Evolutionary conservation across 768 basidiomycete genomes (phyloP), one percentile per base, ranked within the genome.

Genomic region (Xanthoconium stramineum): DNA sequence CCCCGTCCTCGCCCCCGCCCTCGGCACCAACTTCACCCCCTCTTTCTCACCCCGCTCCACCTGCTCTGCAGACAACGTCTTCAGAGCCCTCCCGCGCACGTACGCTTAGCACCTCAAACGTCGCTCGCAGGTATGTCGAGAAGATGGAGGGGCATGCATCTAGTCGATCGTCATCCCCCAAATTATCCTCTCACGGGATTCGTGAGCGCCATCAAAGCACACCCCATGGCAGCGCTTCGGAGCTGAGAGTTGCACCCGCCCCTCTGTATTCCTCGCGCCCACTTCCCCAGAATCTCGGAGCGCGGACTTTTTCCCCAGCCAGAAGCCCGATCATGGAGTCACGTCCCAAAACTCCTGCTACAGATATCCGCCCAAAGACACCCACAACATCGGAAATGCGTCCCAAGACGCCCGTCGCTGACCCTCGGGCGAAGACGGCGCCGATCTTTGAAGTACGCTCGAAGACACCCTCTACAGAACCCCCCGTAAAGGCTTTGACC

Each of bases 131-230:
- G 36, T 68, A 69, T 50, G 70, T 72, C 39, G 72, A 78, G 60
- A 75, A 75, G 57, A 64, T 72, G 9, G 76, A 78, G 40, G 76
- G 73, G 20, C 72, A 72, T 29, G 59, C 69, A 19, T 35, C 68
- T n/a, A 73, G 74, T 24, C 74, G 43, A 40, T 40, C 65, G 0
- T 61, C 64, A 24, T 75, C 74, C 57, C 72, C 72, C 8, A 66
- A 57, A 50, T 37, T 52, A 6, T 36, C 56, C 20, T 52, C 59
- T 19, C 51, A 50, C 9, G 75, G 70, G 50, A 67, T 65, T 54
- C 76, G 83, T 36, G 80, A 81, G 58, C 78, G 81, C 49, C 81
- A 78, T 13, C 75, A 76, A 48, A 85, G 80, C 61, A 80, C 78
- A 6, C 78, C 82, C 0, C 64, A 61, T n/a, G 59, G 57, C 5